These are phyloP conservation scores for Grifola frondosa DNA, from an alignment of 1,284 basidiomycete genomes.

Conservation along the genomic window DNA sequence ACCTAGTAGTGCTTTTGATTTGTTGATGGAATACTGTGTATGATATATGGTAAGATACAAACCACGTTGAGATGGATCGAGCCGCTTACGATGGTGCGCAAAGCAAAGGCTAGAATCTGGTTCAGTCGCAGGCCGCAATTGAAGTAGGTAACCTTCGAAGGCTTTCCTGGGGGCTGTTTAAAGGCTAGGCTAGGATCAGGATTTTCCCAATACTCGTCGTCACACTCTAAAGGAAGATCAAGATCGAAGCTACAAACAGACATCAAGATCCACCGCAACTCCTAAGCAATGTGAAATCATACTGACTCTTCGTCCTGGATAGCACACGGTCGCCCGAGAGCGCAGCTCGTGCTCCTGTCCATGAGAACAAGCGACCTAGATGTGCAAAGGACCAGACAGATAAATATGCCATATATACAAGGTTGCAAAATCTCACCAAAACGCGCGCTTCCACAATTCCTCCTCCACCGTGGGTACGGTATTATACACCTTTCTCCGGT, in stretches of 20 bases:
- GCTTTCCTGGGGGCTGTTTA: constrained; percentile 46
- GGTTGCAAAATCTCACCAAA: constrained; percentile 63
- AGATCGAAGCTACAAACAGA: constrained; percentile 49
- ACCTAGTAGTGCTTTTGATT: constrained; percentile 44
- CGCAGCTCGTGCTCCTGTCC: constrained; percentile 66
- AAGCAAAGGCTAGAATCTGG: constrained; percentile 53
- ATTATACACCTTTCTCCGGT: constrained; percentile 37
- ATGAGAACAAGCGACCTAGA: constrained; percentile 60
- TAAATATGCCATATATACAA: neutral
- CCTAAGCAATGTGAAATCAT: neutral
- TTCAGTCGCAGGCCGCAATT: constrained; percentile 54
- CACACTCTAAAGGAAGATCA: constrained; percentile 57
- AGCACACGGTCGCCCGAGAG: constrained; percentile 77
- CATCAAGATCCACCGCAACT: neutral
- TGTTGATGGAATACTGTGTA: constrained; percentile 57
- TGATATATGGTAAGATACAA: neutral
- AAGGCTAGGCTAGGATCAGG: constrained; percentile 43
- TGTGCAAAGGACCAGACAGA: neutral
- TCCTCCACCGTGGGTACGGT: constrained; percentile 36
- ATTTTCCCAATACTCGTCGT: constrained; percentile 64
- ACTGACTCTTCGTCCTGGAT: constrained; percentile 84
- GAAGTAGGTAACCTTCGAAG: constrained; percentile 49
- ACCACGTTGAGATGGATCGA: neutral
- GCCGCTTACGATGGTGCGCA: constrained; percentile 51
- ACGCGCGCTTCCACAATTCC: constrained; percentile 63